Evolutionary conservation across 306 rosid genomes (phyloP).

Genomic region (Herpetospermum pedunculosum): DNA sequence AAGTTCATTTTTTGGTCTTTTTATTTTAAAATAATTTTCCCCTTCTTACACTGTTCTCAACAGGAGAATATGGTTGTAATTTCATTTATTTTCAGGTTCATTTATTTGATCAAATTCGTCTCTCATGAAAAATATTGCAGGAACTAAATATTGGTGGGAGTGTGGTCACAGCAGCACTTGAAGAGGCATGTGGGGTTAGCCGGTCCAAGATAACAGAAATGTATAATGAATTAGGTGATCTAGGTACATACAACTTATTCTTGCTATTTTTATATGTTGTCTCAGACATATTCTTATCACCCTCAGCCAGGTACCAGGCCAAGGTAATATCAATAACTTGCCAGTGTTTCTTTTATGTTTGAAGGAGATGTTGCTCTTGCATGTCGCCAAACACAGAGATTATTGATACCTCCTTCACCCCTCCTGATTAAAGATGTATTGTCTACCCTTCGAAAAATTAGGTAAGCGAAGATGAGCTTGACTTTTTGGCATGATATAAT

Average conservation of each 20-base stretch:
- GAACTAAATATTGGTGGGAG: constrained; percentile 85
- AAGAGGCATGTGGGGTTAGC: constrained; percentile 78
- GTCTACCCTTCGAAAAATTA: constrained; percentile 55
- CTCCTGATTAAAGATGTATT: constrained; percentile 69
- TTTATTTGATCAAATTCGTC: not conserved
- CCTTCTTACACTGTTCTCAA: not conserved
- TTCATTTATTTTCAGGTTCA: not conserved
- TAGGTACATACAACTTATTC: constrained; percentile 40
- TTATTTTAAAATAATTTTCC: not conserved
- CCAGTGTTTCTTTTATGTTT: constrained; percentile 21
- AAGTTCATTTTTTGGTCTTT: not conserved
- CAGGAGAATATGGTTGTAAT: not conserved
- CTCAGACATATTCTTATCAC: constrained; percentile 6
- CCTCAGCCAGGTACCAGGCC: not conserved
- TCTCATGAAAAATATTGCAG: constrained; percentile 24
- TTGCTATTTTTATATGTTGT: constrained; percentile 15
- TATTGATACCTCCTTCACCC: constrained; percentile 69
- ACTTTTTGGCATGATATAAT: constrained; percentile 4
- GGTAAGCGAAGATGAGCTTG: constrained; percentile 29
- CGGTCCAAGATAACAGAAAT: constrained; percentile 64
- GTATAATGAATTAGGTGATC: constrained; percentile 84
- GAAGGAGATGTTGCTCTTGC: constrained; percentile 97
- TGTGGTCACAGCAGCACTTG: constrained; percentile 68
- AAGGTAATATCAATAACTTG: constrained; percentile 11
- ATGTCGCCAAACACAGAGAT: constrained; percentile 79